Conservation (phyloP, 495 filamentous ascomycete species). For the Monascus purpureus region DNA sequence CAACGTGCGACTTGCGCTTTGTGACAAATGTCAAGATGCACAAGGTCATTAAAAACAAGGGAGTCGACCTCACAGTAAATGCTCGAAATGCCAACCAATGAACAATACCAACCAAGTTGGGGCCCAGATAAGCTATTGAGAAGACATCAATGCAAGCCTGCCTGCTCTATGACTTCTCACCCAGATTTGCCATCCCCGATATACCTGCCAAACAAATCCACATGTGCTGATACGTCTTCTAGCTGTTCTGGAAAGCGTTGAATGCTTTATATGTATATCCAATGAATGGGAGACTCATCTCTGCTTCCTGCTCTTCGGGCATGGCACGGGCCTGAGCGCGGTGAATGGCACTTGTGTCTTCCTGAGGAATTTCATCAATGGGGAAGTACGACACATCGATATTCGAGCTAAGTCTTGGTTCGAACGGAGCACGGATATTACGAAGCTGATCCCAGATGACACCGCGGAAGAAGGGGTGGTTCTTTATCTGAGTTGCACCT, state of each 20-base stretch:
- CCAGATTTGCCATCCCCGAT: slow-evolving; percentile 7
- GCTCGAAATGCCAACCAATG: too few species aligned
- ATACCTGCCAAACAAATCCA: slow-evolving; percentile 1
- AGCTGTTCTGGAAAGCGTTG: slow-evolving; percentile 53
- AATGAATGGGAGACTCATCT: slow-evolving; percentile 93
- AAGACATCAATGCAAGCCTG: slow-evolving; percentile 24
- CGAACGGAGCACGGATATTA: slow-evolving; percentile 85
- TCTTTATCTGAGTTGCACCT: slow-evolving; percentile 77
- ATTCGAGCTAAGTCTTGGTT: slow-evolving; percentile 79
- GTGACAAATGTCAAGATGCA: too few species aligned
- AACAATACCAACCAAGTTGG: slow-evolving; percentile 9
- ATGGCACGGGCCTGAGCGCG: slow-evolving; percentile 48
- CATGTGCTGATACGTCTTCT: slow-evolving; percentile 6
- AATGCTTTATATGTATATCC: slow-evolving; percentile 99
- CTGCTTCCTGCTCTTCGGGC: slow-evolving; percentile 51
- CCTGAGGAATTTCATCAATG: slow-evolving; percentile 92
- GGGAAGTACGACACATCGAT: slow-evolving; percentile 99
- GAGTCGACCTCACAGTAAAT: too few species aligned
- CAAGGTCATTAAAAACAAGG: slow-evolving; percentile 9
- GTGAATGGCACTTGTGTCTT: slow-evolving; percentile 61
- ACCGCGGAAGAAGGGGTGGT: slow-evolving; percentile 88
- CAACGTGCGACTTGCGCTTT: too few species aligned
- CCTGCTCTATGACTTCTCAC: slow-evolving; percentile 18
- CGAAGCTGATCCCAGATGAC: slow-evolving; percentile 88
- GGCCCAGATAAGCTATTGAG: slow-evolving; percentile 11